These are phyloP conservation scores for Excoecaria cochinchinensis DNA, from an alignment of 345 rosid species.

Conservation along the genomic window DNA sequence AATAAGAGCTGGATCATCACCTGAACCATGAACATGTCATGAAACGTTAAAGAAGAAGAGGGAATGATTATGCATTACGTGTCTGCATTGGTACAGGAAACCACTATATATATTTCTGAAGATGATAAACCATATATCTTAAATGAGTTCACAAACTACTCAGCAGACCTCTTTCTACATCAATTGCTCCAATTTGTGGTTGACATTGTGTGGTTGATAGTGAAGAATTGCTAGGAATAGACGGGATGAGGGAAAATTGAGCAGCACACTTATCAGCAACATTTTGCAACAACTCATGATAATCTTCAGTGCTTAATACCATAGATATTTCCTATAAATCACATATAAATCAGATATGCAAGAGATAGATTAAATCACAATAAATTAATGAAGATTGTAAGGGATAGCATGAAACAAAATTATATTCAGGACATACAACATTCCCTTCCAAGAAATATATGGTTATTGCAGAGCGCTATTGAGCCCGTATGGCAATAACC, in stretches of 20 bases:
- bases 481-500: background rate
- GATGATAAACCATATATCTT: constrained; percentile 18
- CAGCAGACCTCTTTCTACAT: constrained; percentile 34
- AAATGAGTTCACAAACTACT: constrained; percentile 31
- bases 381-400: background rate
- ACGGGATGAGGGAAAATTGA: constrained; percentile 64
- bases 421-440: constrained; percentile 4
- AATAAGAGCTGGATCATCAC: constrained; percentile 79
- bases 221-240: constrained; percentile 40
- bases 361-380: constrained; percentile 1
- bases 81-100: background rate
- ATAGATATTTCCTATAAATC: constrained; percentile 62
- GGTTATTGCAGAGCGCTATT: background rate
- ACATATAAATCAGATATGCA: constrained; percentile 15
- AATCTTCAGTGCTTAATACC: constrained; percentile 79
- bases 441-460: background rate
- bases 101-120: background rate
- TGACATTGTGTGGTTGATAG: constrained; percentile 30
- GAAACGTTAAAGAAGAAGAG: background rate
- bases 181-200: constrained; percentile 37
- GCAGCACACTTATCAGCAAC: constrained; percentile 68
- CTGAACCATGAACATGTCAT: constrained; percentile 41
- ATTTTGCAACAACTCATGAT: constrained; percentile 58
- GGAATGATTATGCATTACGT: background rate
- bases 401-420: constrained; percentile 7